These are phyloP conservation scores for Rhipidocladum racemiflorum DNA, from an alignment of 176 grass and related monocot species.

Conservation along the genomic window DNA sequence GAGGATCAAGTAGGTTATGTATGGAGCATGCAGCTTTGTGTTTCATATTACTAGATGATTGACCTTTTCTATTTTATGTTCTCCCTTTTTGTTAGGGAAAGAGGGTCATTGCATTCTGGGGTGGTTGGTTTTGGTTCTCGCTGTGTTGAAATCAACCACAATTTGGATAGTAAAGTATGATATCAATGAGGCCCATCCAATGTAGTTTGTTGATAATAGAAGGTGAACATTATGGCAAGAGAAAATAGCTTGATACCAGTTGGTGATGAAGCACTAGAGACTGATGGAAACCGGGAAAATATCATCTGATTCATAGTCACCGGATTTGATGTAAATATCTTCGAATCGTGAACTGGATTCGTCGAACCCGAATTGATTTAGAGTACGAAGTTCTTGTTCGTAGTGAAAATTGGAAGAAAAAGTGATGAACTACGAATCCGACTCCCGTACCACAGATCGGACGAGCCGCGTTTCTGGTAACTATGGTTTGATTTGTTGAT, in stretches of 20 bases:
- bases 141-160: constrained; percentile 22
- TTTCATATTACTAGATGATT: constrained; percentile 33
- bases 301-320: no score
- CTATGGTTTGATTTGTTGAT: no score
- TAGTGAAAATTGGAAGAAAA: no score
- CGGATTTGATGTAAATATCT: no score
- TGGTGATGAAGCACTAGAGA: neutral
- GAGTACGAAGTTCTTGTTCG: no score
- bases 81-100: constrained; percentile 32
- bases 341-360: no score
- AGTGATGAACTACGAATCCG: no score
- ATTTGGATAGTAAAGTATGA: neutral
- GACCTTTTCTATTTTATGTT: constrained; percentile 22
- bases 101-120: constrained; percentile 32
- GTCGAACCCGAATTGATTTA: no score
- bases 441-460: no score
- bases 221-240: neutral
- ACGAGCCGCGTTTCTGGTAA: no score
- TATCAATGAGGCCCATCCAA: neutral
- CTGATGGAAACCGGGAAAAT: neutral
- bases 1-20: constrained; percentile 18
- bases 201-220: constrained; percentile 6
- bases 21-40: constrained; percentile 21
- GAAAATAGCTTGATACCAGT: neutral
- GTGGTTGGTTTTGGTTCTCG: constrained; percentile 45